Base-by-base conservation (phyloP, 768 basidiomycete genomes). In the Leccinum imitatum region DNA sequence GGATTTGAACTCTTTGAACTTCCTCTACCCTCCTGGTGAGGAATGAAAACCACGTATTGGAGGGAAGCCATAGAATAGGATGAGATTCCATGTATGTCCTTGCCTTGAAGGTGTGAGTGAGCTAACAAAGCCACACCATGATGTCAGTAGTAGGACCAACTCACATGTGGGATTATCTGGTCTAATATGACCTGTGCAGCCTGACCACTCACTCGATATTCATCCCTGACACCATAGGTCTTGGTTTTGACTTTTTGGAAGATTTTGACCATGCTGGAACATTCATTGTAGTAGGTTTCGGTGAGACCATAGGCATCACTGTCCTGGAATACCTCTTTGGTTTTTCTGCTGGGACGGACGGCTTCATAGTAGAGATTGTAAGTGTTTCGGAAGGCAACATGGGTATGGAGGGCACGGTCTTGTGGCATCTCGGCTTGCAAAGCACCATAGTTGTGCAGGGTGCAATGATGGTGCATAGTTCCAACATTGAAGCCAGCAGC, bases 311-410 rank as follows among this genome's bases (percentile, higher is more conserved):
- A 79, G 35, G 59, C 59, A n/a, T 46, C 19, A 21, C 44, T 46
- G 44, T 46, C 44, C 3, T 6, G 10, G 3, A 46, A 21, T 19
- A 10, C 6, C 9, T n/a, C 19, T 4, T 59, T 58, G 3, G 2
- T 25, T 25, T 62, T 64, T 50, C 58, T 51, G 53, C 50, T 57
- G 5, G 65, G 47, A 3, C 46, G 31, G 3, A 65, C 25, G 0
- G 37, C 59, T 46, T 68, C 62, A 50, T 66, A 67, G 15, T 46
- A 51, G 7, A 67, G 60, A 7, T 67, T 67, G 57, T 69, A 69
- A 3, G 64, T 51, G 27, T 23, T 66, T 27, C 53, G 10, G 50
- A 67, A 69, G 3, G 54, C 35, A 4, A 65, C 14, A 14, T 69
- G 66, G 0, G 57, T 63, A 5, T 61, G 59, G 2, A 39, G 35